Evolutionary conservation across 225 moss, liverwort and hornwort species (phyloP).

Genomic region (Rhytidiadelphus loreus): DNA sequence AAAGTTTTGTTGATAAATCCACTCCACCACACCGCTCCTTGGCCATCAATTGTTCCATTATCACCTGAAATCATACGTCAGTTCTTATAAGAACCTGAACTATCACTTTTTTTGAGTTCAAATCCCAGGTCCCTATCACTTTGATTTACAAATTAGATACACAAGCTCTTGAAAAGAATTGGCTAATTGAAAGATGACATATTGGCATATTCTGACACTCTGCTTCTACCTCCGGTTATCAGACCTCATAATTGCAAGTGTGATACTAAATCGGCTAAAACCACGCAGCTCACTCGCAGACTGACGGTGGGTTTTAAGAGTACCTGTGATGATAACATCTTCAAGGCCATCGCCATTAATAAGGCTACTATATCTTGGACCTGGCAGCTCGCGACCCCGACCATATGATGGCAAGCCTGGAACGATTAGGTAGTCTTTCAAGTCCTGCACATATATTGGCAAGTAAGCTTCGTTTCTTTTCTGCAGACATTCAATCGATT

Average conservation of each 20-base stretch:
- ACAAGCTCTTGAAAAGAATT: background rate
- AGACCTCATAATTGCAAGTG: background rate
- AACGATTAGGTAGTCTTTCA: conserved; percentile 52
- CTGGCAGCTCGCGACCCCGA: conserved; percentile 77
- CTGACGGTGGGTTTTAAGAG: background rate
- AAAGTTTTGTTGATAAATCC: conserved; percentile 27
- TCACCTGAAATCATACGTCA: conserved; percentile 36
- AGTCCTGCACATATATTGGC: conserved; percentile 27
- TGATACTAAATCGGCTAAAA: background rate
- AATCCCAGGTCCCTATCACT: background rate
- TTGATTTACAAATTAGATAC: background rate
- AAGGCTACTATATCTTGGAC: conserved; percentile 61
- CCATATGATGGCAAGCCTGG: conserved; percentile 80
- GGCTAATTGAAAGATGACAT: background rate
- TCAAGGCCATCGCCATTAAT: conserved; percentile 62
- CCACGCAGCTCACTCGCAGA: background rate
- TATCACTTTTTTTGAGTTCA: background rate
- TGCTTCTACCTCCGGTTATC: background rate
- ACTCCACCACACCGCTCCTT: conserved; percentile 76
- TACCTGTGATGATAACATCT: conserved; percentile 80
- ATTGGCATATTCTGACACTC: background rate
- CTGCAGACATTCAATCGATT: background rate
- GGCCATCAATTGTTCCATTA: conserved; percentile 83
- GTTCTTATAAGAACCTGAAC: background rate
- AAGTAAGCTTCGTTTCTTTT: background rate